Base-by-base conservation (phyloP, 192 early-diverging fungal genomes). In the Phlyctochytrium planicorne region DNA sequence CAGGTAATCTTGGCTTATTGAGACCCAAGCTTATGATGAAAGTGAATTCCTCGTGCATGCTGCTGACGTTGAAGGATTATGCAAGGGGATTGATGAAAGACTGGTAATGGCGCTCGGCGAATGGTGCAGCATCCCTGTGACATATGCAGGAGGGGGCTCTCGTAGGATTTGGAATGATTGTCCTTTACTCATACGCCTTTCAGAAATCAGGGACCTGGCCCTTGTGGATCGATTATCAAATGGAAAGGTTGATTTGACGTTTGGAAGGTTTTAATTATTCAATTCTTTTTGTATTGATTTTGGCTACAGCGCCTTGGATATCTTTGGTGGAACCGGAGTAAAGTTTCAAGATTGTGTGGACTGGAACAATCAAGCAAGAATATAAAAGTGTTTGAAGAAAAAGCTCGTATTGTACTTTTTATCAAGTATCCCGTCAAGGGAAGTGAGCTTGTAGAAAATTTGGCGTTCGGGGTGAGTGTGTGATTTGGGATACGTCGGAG, bases 21-120 rank as follows among this genome's bases (percentile, higher is more conserved):
- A 17, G 17, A 57, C 53, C 50, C 29, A 6, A n/a, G 20, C 3
- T 25, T 34, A 1, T 30, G n/a, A 17, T 47, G 57, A 31, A 34
- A 86, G 85, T 36, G 97, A 99, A 81, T 98, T 99, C 73, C 75
- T 99, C 34, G 88, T 99, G 31, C 97, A 99, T 75, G 97, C 97
- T 0, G 94, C 97, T 1, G 95, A 99, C 72, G 95, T 99, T 30
- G 97, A 99, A 69, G 97, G 97, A 2, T 78, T 98, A 30, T 97
- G 95, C 73, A 81, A 89, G 52, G 97, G 97, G 6, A 93, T 99
- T 62, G 97, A 99, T 66, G 76, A 82, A 65, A 86, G 88, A 4
- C 88, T 99, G 29, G 97, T 99, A 0, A 62, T 80, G 78, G 80
- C 70, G 0, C 75, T 97, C 23, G 97, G 90, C 1, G 82, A 87